Evolutionary conservation across 2,329 filamentous ascomycete genomes (phyloP).

Genomic region (Pseudocercospora fuligena): DNA sequence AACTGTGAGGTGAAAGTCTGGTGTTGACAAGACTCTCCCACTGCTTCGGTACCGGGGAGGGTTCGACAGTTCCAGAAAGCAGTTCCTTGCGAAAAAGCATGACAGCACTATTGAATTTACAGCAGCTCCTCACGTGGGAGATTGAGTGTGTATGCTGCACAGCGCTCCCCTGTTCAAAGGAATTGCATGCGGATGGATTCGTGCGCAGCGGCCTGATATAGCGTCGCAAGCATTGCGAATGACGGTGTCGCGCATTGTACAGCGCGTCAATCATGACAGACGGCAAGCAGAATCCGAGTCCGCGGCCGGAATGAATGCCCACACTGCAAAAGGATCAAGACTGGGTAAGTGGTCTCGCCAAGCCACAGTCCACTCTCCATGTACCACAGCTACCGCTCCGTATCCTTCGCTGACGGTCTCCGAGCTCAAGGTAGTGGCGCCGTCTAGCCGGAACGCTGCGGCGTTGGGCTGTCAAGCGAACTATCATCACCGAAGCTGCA

Average conservation of each 20-base stretch:
- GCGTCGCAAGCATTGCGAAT: conserved; percentile 6
- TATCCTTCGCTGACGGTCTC: conserved; percentile 4
- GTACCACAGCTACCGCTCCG: neutral
- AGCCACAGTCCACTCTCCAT: neutral
- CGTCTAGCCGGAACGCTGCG: conserved; percentile 6
- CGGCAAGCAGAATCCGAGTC: neutral
- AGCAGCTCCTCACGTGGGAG: neutral
- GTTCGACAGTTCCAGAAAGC: neutral
- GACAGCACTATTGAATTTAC: conserved; percentile 4
- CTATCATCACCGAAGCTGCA: neutral
- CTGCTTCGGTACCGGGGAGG: neutral
- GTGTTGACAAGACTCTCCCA: conserved; percentile 1
- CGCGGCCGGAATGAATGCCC: neutral
- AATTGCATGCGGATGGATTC: neutral
- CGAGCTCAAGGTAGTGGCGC: conserved; percentile 1
- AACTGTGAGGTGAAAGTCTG: neutral
- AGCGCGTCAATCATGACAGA: neutral
- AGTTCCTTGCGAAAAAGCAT: conserved; percentile 6
- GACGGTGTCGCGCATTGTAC: conserved; percentile 6
- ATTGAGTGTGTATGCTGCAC: conserved; percentile 1
- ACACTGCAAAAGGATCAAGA: neutral
- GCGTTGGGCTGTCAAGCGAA: conserved; percentile 9
- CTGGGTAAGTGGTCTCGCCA: neutral
- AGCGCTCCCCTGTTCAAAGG: neutral
- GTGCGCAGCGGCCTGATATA: neutral